Percentiles rank a stretch among this genome's conserved stretches.
Evolutionary conservation across 352 stramenopile genomes (phyloP).

Genomic region (Phytophthora ramorum): DNA sequence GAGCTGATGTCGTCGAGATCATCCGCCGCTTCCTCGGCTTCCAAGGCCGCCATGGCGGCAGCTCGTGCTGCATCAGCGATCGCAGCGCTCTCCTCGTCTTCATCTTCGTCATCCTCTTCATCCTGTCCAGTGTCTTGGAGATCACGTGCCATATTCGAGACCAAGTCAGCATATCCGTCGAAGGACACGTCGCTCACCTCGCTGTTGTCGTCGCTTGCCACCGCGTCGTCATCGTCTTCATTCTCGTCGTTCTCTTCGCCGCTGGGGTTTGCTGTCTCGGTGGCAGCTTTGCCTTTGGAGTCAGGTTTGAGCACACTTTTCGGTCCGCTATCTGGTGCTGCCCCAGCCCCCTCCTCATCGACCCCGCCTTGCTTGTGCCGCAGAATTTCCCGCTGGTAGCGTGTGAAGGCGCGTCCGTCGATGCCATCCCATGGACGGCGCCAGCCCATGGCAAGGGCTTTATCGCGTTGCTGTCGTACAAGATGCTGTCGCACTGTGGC

Average conservation of each 20-base stretch:
- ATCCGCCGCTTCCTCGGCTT: conserved; percentile 30
- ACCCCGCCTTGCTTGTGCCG: conserved; percentile 43
- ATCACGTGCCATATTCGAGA: conserved; percentile 32
- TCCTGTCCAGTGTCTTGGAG: conserved; percentile 11
- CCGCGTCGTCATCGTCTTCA: conserved; percentile 14
- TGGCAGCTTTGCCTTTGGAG: conserved; percentile 7
- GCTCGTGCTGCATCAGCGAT: conserved; percentile 32
- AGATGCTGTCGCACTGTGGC: conserved; percentile 58
- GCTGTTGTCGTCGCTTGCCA: conserved; percentile 61
- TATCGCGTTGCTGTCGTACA: conserved; percentile 67
- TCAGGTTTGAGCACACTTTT: conserved; percentile 15
- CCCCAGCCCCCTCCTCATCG: conserved; percentile 18
- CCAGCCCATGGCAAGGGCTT: conserved; percentile 61
- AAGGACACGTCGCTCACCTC: conserved; percentile 80
- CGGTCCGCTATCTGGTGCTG: conserved; percentile 5
- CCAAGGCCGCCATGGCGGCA: conserved; percentile 43
- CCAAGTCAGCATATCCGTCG: conserved; percentile 68
- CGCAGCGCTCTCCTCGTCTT: conserved; percentile 26
- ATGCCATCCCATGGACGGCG: conserved; percentile 75
- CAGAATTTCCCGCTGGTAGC: conserved; percentile 59
- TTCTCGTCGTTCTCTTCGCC: conserved; percentile 13
- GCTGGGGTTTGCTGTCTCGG: conserved; percentile 31
- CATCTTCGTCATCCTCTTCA: conserved; percentile 35
- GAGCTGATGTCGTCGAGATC: conserved; percentile 59
- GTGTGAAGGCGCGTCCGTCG: conserved; percentile 63